These are phyloP conservation scores for Ceratocystis cubensis DNA, from an alignment of 2,329 filamentous ascomycete species.

Conservation along the genomic window DNA sequence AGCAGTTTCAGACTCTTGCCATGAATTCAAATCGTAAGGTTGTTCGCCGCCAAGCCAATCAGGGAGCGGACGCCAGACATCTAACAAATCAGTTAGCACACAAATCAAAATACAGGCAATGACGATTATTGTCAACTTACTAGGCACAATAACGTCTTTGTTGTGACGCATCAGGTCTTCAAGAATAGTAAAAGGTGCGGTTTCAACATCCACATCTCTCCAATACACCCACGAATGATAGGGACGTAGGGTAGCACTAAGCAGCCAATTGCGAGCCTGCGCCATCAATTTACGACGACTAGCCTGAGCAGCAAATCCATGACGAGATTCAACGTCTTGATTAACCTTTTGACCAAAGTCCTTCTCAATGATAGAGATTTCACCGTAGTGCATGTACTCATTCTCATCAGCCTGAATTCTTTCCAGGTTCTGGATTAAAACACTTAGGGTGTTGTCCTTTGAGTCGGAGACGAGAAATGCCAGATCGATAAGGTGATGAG, in stretches of 20 bases:
- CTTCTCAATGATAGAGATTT: slow-evolving; percentile 96
- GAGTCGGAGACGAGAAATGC: slow-evolving; percentile 96
- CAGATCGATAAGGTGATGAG: slow-evolving; percentile 88
- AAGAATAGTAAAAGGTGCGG: slow-evolving; percentile 87
- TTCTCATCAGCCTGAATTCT: slow-evolving; percentile 70
- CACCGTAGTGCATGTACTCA: slow-evolving; percentile 72
- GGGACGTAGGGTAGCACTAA: slow-evolving; percentile 82
- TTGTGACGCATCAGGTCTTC: slow-evolving; percentile 98
- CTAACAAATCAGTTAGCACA: slow-evolving; percentile 33
- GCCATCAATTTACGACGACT: slow-evolving; percentile 93
- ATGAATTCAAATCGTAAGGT: slow-evolving; percentile 95
- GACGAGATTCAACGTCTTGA: slow-evolving; percentile 92
- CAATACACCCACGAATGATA: slow-evolving; percentile 99
- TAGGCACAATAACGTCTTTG: slow-evolving; percentile 96
- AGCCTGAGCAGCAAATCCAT: slow-evolving; percentile 93
- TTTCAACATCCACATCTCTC: slow-evolving; percentile 97
- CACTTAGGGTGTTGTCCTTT: slow-evolving; percentile 72
- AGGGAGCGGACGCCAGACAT: slow-evolving; percentile 96
- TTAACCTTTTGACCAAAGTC: slow-evolving; percentile 97
- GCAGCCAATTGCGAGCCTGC: slow-evolving; percentile 89
- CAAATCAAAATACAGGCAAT: background rate
- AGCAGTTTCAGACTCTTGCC: slow-evolving; percentile 97
- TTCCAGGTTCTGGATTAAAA: slow-evolving; percentile 63
- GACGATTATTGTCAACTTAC: slow-evolving; percentile 45
- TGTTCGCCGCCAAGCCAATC: slow-evolving; percentile 98